A percentile compares a stretch with the other conserved stretches of the same genome.
Conservation (phyloP, 2,329 filamentous ascomycete genomes). For the Arthroderma sp. region DNA sequence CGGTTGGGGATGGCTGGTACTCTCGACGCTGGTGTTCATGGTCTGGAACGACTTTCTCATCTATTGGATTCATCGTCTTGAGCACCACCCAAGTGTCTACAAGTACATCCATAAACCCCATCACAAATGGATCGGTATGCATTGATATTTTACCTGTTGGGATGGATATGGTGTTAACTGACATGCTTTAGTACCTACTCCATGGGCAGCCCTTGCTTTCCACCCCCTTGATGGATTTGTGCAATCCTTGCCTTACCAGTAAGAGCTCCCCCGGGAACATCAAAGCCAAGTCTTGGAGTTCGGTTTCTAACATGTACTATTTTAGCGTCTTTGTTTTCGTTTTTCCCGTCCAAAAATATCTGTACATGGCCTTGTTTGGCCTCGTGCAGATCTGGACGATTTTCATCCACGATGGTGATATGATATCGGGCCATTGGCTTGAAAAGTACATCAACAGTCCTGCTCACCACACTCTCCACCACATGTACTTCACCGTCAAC, state of each 20-base stretch:
- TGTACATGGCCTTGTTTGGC: slow-evolving; percentile 62
- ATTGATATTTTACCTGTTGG: background rate
- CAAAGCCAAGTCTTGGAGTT: background rate
- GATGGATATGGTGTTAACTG: background rate
- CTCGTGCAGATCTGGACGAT: slow-evolving; percentile 86
- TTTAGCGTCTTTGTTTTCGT: slow-evolving; percentile 58
- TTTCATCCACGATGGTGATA: slow-evolving; percentile 78
- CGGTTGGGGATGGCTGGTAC: slow-evolving; percentile 53
- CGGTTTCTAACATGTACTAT: background rate
- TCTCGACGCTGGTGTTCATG: slow-evolving; percentile 67
- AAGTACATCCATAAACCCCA: slow-evolving; percentile 77
- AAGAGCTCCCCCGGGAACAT: background rate
- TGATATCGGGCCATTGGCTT: slow-evolving; percentile 62
- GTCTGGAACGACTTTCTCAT: slow-evolving; percentile 66
- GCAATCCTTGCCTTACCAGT: slow-evolving; percentile 67
- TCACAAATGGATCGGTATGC: slow-evolving; percentile 60
- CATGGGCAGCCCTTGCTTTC: slow-evolving; percentile 71
- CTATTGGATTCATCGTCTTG: slow-evolving; percentile 65
- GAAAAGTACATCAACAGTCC: slow-evolving; percentile 54
- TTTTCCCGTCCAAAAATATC: slow-evolving; percentile 70
- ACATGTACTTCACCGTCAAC: slow-evolving; percentile 67
- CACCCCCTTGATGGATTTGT: slow-evolving; percentile 70
- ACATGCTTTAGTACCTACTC: slow-evolving; percentile 59
- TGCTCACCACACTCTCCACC: slow-evolving; percentile 72
- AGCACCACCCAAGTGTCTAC: slow-evolving; percentile 61